These are phyloP conservation scores for Sclerotinia subarctica DNA, from an alignment of 2,329 filamentous ascomycete species.

Conservation along the genomic window DNA sequence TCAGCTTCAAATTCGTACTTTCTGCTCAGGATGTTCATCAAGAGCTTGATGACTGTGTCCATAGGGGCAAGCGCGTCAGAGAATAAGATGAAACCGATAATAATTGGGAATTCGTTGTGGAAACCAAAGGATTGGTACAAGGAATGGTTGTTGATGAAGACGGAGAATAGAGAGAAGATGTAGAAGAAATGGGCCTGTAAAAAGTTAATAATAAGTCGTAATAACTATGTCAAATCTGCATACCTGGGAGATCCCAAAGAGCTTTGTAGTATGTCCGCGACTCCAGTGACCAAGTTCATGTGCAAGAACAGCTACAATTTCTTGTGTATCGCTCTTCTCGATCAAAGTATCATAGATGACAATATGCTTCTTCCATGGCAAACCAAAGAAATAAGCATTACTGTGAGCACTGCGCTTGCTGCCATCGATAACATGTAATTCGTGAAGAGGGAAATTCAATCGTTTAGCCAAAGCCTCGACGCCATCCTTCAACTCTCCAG, in stretches of 20 bases:
- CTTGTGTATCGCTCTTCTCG: slow-evolving; percentile 86
- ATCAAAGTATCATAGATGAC: slow-evolving; percentile 98
- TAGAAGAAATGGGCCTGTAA: slow-evolving; percentile 86
- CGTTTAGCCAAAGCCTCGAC: slow-evolving; percentile 81
- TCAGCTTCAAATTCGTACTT: slow-evolving; percentile 97
- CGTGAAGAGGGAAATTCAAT: slow-evolving; percentile 86
- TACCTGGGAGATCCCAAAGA: slow-evolving; percentile 84
- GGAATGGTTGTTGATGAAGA: slow-evolving; percentile 93
- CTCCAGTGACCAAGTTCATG: slow-evolving; percentile 98
- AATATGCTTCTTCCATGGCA: slow-evolving; percentile 99
- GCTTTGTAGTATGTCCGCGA: slow-evolving; percentile 86
- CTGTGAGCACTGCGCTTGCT: slow-evolving; percentile 85
- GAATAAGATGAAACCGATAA: slow-evolving; percentile 96
- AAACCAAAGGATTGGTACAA: slow-evolving; percentile 93
- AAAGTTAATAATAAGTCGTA: slow-evolving; percentile 35
- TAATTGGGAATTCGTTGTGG: slow-evolving; percentile 75
- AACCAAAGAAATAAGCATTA: slow-evolving; percentile 93
- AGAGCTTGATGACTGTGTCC: slow-evolving; percentile 88
- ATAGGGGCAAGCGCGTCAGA: slow-evolving; percentile 93
- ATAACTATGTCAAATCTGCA: slow-evolving; percentile 4
- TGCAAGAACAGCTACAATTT: slow-evolving; percentile 90
- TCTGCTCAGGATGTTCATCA: slow-evolving; percentile 94
- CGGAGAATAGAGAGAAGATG: slow-evolving; percentile 92
- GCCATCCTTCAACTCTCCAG: slow-evolving; percentile 80
- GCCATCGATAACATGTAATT: slow-evolving; percentile 92